Base-by-base conservation (phyloP, 495 filamentous ascomycete genomes). In the Platismatia glauca region DNA sequence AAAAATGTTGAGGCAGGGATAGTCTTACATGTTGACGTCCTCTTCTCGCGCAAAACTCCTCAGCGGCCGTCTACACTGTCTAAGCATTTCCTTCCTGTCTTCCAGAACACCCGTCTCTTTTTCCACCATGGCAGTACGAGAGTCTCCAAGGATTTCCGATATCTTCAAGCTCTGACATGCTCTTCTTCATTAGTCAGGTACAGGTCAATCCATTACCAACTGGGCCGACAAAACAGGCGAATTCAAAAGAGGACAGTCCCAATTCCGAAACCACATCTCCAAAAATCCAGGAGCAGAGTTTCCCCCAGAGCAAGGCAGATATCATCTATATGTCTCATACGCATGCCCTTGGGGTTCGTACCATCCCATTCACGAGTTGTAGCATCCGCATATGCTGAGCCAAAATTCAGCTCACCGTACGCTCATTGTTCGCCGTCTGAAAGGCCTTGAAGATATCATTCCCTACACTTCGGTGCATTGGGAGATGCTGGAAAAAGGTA, bases 191-290 rank as follows among this genome's bases (percentile, higher is more conserved):
- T 38, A 71, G 52, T 75, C 71, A 55, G 55, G 39, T 33, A 78
- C 77, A 58, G 64, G 70, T 34, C 61, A 66, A 58, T 84, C 79
- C 41, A 94, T 96, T 72, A 91, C 90, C 35, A 81, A 92, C 68
- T 96, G 90, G 90, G 91, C 84, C 41, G 76, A 76, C 61, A 87
- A 91, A 64, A 81, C 84, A 3, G 92, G 92, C 75, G 91, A 96
- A 74, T 97, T 95, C 84, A 95, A 94, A 76, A 86, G 89, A 38
- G 84, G 85, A 68, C 75, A 74, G 61, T 88, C 86, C 46, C 78
- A 80, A 57, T 91, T 91, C 74, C 86, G 89, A 48, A 80, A 83
- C 72, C 87, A 76, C 71, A 86, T 93, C 73, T 89, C 81, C n/a
- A 78, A 76, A 53, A 73, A 87, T 61, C 71, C 82, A 9, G 82